phyloP scores from a whole-genome alignment of 2,329 filamentous ascomycete genomes.

The Xylaria sp. region DNA sequence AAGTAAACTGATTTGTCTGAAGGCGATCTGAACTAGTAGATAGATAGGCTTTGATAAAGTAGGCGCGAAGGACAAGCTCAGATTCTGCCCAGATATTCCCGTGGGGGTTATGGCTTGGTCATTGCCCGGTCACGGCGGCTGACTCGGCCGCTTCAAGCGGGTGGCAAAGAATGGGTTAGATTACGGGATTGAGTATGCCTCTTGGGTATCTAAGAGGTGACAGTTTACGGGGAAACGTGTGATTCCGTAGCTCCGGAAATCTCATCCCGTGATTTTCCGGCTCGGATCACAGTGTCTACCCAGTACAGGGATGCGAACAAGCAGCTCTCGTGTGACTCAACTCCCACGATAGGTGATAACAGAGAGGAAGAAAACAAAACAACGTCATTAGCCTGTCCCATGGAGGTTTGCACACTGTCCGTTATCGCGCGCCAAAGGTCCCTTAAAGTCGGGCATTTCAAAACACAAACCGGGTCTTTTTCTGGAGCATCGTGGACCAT shows the following conservation, averaged over 20 bases:
- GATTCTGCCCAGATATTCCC: not conserved
- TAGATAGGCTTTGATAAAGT: slow-evolving; percentile 13
- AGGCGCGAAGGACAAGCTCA: slow-evolving; percentile 1
- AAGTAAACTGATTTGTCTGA: not conserved
- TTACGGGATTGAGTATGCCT: not conserved
- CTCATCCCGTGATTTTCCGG: slow-evolving; percentile 35
- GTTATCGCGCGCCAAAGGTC: slow-evolving; percentile 28
- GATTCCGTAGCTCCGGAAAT: slow-evolving; percentile 27
- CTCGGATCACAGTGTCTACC: slow-evolving; percentile 25
- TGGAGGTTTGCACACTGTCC: slow-evolving; percentile 30
- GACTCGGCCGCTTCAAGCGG: slow-evolving; percentile 15
- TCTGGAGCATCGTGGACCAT: slow-evolving; percentile 34
- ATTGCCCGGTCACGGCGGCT: slow-evolving; percentile 6
- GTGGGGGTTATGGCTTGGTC: slow-evolving; percentile 11
- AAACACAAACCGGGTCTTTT: slow-evolving; percentile 21
- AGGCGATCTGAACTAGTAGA: slow-evolving; percentile 9
- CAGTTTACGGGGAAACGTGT: slow-evolving; percentile 1
- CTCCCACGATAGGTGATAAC: slow-evolving; percentile 7
- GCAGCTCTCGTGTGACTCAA: slow-evolving; percentile 6
- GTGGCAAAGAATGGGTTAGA: slow-evolving; percentile 21
- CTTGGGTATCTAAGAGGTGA: not conserved
- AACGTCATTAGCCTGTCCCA: slow-evolving; percentile 10
- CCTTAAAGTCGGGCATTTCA: slow-evolving; percentile 4
- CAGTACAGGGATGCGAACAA: not conserved
- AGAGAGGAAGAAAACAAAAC: not conserved